Conservation (phyloP, 345 rosid genomes). For the Durio zibethinus region DNA sequence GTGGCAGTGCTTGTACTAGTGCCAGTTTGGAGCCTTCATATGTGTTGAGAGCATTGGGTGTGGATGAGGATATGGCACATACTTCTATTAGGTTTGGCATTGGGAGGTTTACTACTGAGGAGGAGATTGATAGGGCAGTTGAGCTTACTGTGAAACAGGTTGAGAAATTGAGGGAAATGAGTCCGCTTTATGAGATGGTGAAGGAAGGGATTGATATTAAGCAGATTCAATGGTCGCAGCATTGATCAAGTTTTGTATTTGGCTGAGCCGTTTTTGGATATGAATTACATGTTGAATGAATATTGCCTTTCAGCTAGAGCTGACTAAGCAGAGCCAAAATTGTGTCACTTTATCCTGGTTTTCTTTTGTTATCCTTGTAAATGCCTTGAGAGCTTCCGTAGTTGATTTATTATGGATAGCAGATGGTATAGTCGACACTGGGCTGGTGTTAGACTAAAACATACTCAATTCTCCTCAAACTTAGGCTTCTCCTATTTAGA, state of each 20-base stretch:
- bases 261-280: not conserved
- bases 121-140: conserved; percentile 74
- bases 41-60: conserved; percentile 93
- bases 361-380: not conserved
- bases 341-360: not conserved
- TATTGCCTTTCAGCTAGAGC: not conserved
- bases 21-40: conserved; percentile 97
- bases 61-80: conserved; percentile 98
- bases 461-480: not conserved
- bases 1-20: conserved; percentile 99
- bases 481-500: not conserved
- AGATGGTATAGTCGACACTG: not conserved
- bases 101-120: conserved; percentile 91
- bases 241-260: conserved; percentile 34
- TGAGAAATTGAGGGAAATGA: conserved; percentile 92
- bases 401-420: not conserved
- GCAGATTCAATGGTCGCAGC: conserved; percentile 90
- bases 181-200: conserved; percentile 94
- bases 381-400: conserved; percentile 2
- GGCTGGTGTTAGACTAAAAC: not conserved
- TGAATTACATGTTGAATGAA: not conserved
- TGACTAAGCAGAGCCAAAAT: not conserved
- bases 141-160: conserved; percentile 89
- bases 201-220: conserved; percentile 84
- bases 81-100: conserved; percentile 96